These are phyloP conservation scores for Parathielavia appendiculata DNA, from an alignment of 495 filamentous ascomycete genomes.

Conservation along the genomic window DNA sequence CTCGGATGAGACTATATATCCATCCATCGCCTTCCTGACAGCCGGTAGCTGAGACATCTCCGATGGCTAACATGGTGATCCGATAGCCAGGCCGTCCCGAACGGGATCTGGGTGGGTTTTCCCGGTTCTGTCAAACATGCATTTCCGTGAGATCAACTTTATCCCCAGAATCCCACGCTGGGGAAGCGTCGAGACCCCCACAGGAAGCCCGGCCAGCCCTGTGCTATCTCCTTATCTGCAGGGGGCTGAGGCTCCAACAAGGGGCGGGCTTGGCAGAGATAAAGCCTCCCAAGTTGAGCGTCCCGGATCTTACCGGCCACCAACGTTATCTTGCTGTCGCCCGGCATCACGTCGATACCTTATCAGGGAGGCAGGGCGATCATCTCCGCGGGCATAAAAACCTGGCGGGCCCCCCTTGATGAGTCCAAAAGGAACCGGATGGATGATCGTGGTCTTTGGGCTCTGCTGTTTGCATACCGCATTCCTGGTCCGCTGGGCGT, in stretches of 20 bases:
- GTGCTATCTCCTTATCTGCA: conserved; percentile 11
- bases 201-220: neutral
- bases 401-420: neutral
- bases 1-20: neutral
- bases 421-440: too few species aligned
- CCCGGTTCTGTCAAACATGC: neutral
- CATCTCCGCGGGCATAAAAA: conserved; percentile 15
- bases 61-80: neutral
- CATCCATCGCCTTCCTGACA: neutral
- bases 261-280: conserved; percentile 17
- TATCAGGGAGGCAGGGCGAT: neutral
- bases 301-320: neutral
- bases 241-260: conserved; percentile 9
- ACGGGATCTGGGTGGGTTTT: too few species aligned
- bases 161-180: neutral
- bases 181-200: conserved; percentile 12
- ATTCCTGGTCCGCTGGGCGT: too few species aligned
- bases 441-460: too few species aligned
- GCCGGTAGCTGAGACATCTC: too few species aligned
- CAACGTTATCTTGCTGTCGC: conserved; percentile 1
- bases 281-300: neutral
- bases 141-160: conserved; percentile 5
- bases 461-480: too few species aligned
- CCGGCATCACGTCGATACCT: neutral
- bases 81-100: neutral